Base-by-base conservation (phyloP, 179 eudicot species). In the Amaranthus tricolor region DNA sequence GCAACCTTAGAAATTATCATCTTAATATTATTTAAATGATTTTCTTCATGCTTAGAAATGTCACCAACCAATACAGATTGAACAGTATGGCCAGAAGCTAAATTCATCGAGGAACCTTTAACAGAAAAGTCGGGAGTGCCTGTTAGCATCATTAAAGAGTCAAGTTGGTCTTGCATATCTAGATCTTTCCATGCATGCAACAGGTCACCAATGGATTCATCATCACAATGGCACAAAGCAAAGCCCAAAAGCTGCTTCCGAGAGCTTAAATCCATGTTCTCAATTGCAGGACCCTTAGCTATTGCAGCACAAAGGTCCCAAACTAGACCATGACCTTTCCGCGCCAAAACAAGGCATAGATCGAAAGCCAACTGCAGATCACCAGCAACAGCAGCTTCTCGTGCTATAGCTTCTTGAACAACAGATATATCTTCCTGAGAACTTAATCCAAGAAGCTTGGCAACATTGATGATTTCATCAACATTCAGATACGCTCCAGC, bases 281-380 rank as follows among this genome's bases (percentile, higher is more conserved):
- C 99, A 79, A 93, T 88, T 65, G 85, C 89, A 47, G 91, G 96
- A 52, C 98, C 95, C 86, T 96, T 91, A 49, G 99, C 99, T 78
- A 96, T 79, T 47, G 99, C 96, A 84, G 97, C 94, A 85, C 99
- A 96, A 63, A 96, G 87, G 84, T 96, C 99, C 99, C 99, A 96
- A 62, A 87, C 72, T 73, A 86, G 84, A 76, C 99, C 97, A 70
- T 93, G 97, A 24, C 92, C 97, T 84, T 88, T 96, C 79, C 89
- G 88, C 53, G 94, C 94, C 86, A 96, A 84, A 73, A 84, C 79
- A 79, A 96, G 88, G 80, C 99, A 96, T 53, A 93, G 86, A 83
- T 91, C 99, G 81, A 80, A 91, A 78, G 99, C 91, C 84, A 89
- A 82, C 59, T 96, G 99, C 58, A 96, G 81, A 83, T 96, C 98